Conservation (phyloP, 129 eudicot species). For the Flaveria linearis region DNA sequence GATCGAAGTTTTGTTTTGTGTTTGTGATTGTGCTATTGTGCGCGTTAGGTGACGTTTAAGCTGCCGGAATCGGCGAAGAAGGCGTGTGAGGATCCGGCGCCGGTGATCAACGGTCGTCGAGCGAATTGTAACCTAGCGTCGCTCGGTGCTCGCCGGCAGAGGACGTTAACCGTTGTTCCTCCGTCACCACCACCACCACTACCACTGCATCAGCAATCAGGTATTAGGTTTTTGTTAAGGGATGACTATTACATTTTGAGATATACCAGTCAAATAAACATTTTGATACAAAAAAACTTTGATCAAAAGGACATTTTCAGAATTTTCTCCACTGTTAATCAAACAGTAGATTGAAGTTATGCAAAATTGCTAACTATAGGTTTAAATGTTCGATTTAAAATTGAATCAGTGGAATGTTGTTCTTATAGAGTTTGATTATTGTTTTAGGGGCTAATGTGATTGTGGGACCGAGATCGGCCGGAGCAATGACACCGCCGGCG, state of each 20-base stretch:
- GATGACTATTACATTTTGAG: too few species aligned
- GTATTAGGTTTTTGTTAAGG: constrained; percentile 12
- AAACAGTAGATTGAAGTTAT: too few species aligned
- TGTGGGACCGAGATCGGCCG: constrained; percentile 63
- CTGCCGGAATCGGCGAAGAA: constrained; percentile 88
- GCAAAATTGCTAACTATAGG: too few species aligned
- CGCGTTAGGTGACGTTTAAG: constrained; percentile 75
- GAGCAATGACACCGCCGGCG: constrained; percentile 51
- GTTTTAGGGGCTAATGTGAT: constrained; percentile 54
- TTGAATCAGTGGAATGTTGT: background rate
- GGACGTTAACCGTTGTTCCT: constrained; percentile 37
- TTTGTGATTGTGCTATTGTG: constrained; percentile 6
- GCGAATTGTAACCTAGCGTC: constrained; percentile 96
- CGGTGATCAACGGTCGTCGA: constrained; percentile 94
- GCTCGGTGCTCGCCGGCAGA: constrained; percentile 82
- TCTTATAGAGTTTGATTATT: constrained; percentile 6
- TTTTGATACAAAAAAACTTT: too few species aligned
- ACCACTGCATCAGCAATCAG: constrained; percentile 47
- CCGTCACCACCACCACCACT: constrained; percentile 49
- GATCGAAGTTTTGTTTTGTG: too few species aligned
- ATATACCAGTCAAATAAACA: too few species aligned
- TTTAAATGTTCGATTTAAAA: too few species aligned
- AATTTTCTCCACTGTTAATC: too few species aligned
- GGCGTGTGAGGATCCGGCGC: constrained; percentile 94
- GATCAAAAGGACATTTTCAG: too few species aligned